Evolutionary conservation across 441 rosid species (phyloP).

Genomic region (Melastoma candidum): DNA sequence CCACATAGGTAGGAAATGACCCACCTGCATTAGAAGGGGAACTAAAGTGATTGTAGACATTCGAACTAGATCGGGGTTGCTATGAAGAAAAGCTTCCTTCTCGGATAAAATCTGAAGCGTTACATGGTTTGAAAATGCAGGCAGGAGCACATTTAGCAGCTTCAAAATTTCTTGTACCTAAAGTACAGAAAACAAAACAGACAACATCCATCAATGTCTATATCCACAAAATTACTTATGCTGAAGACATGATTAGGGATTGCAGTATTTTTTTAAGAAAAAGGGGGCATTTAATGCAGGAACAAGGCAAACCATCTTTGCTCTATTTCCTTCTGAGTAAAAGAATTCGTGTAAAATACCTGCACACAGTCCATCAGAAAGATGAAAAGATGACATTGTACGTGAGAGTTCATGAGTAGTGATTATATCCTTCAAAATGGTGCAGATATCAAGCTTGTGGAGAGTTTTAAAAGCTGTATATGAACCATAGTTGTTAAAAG

Average conservation of each 20-base stretch:
- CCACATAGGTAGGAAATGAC: conserved; percentile 13
- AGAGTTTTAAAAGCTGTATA: conserved; percentile 59
- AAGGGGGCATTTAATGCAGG: too few relatives aligned
- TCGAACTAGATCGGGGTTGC: conserved; percentile 55
- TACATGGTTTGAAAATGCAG: conserved; percentile 34
- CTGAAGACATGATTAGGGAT: too few relatives aligned
- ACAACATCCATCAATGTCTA: neutral
- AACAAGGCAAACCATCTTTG: too few relatives aligned
- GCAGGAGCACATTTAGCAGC: conserved; percentile 85
- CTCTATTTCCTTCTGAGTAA: too few relatives aligned
- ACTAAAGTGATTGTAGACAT: conserved; percentile 60
- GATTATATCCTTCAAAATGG: conserved; percentile 68
- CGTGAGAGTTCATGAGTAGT: conserved; percentile 60
- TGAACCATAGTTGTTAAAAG: too few relatives aligned
- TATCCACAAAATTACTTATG: neutral
- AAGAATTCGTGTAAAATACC: conserved; percentile 25
- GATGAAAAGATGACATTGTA: conserved; percentile 53
- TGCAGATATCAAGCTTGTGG: conserved; percentile 72
- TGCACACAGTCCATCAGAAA: conserved; percentile 64
- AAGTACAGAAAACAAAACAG: conserved; percentile 7
- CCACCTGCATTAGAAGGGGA: conserved; percentile 79
- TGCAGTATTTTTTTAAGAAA: too few relatives aligned
- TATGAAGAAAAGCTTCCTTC: conserved; percentile 50
- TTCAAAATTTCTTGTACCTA: conserved; percentile 90
- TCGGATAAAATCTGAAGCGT: conserved; percentile 42